These are phyloP conservation scores for Chytriomyces confervae DNA, from an alignment of 192 early-diverging fungal genomes.

Conservation along the genomic window DNA sequence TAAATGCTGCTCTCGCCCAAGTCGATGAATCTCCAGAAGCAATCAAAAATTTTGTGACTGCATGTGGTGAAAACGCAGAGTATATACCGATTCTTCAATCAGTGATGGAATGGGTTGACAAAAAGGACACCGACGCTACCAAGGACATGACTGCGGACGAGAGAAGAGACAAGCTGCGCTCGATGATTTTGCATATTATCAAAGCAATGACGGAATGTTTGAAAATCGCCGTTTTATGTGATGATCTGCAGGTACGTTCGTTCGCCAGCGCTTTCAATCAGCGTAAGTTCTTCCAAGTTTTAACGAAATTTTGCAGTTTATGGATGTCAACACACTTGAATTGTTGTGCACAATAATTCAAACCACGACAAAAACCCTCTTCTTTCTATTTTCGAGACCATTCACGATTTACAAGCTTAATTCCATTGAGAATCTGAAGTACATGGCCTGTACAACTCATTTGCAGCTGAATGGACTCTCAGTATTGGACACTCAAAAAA, in stretches of 20 bases:
- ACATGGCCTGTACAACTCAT: constrained; percentile 1
- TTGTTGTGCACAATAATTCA: constrained; percentile 20
- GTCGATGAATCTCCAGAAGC: constrained; percentile 28
- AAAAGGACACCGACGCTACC: constrained; percentile 18
- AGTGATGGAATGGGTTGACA: constrained; percentile 34
- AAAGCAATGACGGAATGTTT: constrained; percentile 31
- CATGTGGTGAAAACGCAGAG: constrained; percentile 30
- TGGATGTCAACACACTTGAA: constrained; percentile 32
- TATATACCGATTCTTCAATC: constrained; percentile 2
- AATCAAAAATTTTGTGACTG: constrained; percentile 22
- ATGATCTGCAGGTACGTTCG: constrained; percentile 34
- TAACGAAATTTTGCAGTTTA: constrained; percentile 18
- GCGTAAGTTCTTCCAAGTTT: background rate
- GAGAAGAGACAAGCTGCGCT: background rate
- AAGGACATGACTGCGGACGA: background rate
- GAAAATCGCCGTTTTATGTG: constrained; percentile 33
- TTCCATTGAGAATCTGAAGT: constrained; percentile 11
- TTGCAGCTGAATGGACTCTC: constrained; percentile 35
- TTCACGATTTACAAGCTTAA: constrained; percentile 32
- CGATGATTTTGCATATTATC: constrained; percentile 34
- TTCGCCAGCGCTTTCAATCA: background rate
- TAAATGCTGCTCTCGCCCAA: background rate
- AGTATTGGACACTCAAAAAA: constrained; percentile 34
- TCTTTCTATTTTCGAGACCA: constrained; percentile 31
- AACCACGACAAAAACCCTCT: constrained; percentile 19